These are phyloP conservation scores for Fraxinus latifolia DNA, from an alignment of 305 asterid genomes.

Conservation along the genomic window DNA sequence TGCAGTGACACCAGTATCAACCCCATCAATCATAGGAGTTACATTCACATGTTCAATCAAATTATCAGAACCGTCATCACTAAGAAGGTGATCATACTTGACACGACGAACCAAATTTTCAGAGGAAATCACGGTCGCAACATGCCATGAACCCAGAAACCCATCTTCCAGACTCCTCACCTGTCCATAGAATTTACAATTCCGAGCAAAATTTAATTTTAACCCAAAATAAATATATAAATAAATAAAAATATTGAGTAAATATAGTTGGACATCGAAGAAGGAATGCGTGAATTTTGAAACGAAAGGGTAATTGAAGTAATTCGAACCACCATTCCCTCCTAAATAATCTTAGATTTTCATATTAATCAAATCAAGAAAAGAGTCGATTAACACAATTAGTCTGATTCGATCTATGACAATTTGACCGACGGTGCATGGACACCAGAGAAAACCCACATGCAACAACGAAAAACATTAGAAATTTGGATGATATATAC, in stretches of 20 bases:
- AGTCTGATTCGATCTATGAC: constrained; percentile 10
- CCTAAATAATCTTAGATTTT: constrained; percentile 26
- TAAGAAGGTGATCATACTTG: constrained; percentile 50
- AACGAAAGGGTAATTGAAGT: neutral
- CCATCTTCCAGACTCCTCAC: constrained; percentile 87
- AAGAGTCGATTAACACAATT: constrained; percentile 11
- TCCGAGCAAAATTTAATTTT: neutral
- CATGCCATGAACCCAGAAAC: constrained; percentile 85
- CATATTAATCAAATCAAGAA: constrained; percentile 22
- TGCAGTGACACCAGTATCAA: neutral
- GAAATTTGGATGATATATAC: neutral
- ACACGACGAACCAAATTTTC: constrained; percentile 38
- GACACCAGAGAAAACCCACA: constrained; percentile 33
- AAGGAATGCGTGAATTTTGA: neutral
- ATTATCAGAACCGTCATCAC: constrained; percentile 41
- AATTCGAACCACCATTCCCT: neutral
- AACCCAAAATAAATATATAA: constrained; percentile 3
- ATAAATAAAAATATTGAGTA: neutral
- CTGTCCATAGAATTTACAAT: constrained; percentile 40
- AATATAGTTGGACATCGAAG: neutral
- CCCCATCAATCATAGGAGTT: constrained; percentile 59
- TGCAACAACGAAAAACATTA: constrained; percentile 31
- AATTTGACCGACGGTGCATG: constrained; percentile 15
- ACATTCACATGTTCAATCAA: constrained; percentile 50
- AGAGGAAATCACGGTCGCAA: constrained; percentile 40